These are phyloP conservation scores for Arthroderma sp. DNA, from an alignment of 2,329 filamentous ascomycete species.

Conservation along the genomic window DNA sequence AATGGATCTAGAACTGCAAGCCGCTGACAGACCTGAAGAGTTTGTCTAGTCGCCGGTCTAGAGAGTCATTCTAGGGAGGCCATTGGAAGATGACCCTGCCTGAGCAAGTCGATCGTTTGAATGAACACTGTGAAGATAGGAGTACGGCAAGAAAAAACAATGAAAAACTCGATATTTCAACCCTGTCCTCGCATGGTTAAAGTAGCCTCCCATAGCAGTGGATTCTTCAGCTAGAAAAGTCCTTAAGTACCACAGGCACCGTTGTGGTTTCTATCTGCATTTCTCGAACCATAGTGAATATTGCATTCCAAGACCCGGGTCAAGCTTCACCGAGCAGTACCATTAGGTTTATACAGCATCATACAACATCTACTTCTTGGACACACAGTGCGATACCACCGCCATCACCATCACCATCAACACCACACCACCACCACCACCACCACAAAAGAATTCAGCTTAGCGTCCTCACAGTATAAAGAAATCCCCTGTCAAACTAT, in stretches of 20 bases:
- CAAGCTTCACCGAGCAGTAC: not conserved
- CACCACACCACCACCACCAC: not conserved
- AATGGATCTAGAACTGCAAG: conserved; percentile 1
- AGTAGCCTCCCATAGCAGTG: not conserved
- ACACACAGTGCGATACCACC: not conserved
- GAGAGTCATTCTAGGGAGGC: not conserved
- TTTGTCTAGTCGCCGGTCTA: not conserved
- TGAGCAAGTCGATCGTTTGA: conserved; percentile 1
- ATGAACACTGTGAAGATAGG: not conserved
- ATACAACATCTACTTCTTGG: not conserved
- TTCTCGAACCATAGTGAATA: not conserved
- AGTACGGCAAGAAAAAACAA: not conserved
- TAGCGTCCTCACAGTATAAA: not conserved
- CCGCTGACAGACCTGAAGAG: not conserved
- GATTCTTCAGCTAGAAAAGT: not conserved
- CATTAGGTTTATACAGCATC: not conserved
- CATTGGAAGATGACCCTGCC: not conserved
- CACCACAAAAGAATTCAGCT: not conserved
- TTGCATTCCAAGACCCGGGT: not conserved
- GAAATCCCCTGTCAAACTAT: not conserved
- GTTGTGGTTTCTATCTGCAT: not conserved
- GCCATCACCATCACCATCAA: not conserved
- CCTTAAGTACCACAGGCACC: not conserved
- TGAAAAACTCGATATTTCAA: not conserved
- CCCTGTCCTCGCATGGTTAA: not conserved